phyloP scores from a whole-genome alignment of 148 eudicot genomes.

The Fagopyrum homotropicum region DNA sequence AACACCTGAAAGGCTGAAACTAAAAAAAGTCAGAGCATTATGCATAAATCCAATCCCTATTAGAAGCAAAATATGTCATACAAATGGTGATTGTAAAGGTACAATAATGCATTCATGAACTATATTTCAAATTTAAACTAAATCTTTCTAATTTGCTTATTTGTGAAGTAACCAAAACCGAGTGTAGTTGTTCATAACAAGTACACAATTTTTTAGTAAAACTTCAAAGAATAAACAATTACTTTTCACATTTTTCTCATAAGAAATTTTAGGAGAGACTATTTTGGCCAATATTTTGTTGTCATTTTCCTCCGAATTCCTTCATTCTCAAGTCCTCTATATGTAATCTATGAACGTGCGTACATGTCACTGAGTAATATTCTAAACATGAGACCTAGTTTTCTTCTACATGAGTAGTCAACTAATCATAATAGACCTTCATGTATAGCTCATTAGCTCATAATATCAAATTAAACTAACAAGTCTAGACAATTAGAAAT shows the following conservation, averaged over 20 bases:
- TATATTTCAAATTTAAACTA: neutral
- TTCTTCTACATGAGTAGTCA: neutral
- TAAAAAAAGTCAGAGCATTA: neutral
- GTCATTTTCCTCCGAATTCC: neutral
- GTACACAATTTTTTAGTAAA: neutral
- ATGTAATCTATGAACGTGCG: neutral
- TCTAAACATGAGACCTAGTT: neutral
- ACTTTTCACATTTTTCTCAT: neutral
- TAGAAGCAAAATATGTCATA: neutral
- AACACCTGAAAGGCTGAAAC: conserved; percentile 39
- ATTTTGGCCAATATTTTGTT: neutral
- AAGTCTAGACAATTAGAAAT: neutral
- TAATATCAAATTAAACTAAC: neutral
- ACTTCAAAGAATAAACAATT: neutral
- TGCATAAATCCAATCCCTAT: neutral
- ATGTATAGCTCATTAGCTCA: neutral
- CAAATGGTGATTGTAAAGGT: neutral
- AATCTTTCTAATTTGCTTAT: neutral
- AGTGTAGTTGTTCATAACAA: neutral
- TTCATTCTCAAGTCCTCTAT: neutral
- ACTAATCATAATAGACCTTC: neutral
- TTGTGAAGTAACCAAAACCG: neutral
- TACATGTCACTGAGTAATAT: neutral
- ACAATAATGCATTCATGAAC: neutral
- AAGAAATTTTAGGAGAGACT: neutral